Percentiles rank a stretch among this genome's conserved stretches.
Evolutionary conservation across 495 filamentous ascomycete genomes (phyloP).

Genomic region (Penicillium macrosclerotiorum): DNA sequence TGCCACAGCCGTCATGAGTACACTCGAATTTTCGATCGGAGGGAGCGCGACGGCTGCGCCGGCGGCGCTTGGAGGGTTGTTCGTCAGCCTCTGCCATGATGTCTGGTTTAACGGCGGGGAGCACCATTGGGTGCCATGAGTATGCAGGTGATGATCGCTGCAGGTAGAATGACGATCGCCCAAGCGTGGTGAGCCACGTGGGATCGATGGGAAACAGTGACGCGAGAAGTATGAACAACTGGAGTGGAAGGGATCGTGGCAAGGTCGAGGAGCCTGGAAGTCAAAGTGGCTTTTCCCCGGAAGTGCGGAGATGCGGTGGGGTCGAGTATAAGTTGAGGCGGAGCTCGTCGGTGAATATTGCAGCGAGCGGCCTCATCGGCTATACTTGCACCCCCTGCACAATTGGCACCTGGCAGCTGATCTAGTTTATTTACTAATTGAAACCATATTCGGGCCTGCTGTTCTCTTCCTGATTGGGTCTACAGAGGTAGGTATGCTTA

Average conservation of each 20-base stretch:
- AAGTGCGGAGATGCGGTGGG: conserved; percentile 16
- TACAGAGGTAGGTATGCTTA: neutral
- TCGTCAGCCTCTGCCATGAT: conserved; percentile 26
- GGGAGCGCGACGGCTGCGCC: conserved; percentile 65
- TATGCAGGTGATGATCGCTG: conserved; percentile 3
- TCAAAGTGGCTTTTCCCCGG: conserved; percentile 5
- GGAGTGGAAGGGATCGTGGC: conserved; percentile 1
- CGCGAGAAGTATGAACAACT: neutral
- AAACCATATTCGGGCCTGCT: too few relatives aligned
- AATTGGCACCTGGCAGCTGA: too few relatives aligned
- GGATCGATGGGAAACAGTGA: conserved; percentile 10
- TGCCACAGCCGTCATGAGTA: conserved; percentile 83
- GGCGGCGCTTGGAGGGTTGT: conserved; percentile 29
- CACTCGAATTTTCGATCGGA: conserved; percentile 94
- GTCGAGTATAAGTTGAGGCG: conserved; percentile 1
- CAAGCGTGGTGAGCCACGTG: conserved; percentile 1
- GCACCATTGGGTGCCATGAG: conserved; percentile 27
- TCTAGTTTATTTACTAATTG: too few relatives aligned
- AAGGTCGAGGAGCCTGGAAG: conserved; percentile 1
- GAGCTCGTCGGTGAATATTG: conserved; percentile 2
- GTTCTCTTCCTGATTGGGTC: neutral
- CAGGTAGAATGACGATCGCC: conserved; percentile 2
- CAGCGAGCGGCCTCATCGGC: too few relatives aligned
- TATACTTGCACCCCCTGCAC: too few relatives aligned
- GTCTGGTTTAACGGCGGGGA: conserved; percentile 11